Evolutionary conservation across 352 stramenopile genomes (phyloP).

Genomic region (Nothophytophthora sp.): DNA sequence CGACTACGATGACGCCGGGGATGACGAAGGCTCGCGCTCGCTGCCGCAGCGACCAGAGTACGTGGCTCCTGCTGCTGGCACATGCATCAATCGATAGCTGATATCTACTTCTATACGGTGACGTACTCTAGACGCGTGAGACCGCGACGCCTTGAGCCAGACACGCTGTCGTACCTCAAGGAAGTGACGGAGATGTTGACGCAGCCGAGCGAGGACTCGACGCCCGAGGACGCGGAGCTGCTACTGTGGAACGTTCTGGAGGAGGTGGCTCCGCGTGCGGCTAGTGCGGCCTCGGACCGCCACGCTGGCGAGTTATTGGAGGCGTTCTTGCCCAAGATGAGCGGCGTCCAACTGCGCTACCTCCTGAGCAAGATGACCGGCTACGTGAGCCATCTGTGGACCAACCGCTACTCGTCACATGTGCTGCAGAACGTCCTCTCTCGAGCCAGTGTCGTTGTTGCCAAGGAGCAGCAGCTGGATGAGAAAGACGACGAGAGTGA

Average conservation of each 20-base stretch:
- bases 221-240: constrained; percentile 55
- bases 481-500: constrained; percentile 35
- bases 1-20: constrained; percentile 14
- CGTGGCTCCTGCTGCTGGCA: too few species aligned
- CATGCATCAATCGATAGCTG: neutral
- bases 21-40: constrained; percentile 2
- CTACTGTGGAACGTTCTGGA: constrained; percentile 85
- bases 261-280: constrained; percentile 70
- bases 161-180: constrained; percentile 83
- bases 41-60: constrained; percentile 31
- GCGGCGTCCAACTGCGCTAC: constrained; percentile 65
- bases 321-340: constrained; percentile 74
- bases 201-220: constrained; percentile 48
- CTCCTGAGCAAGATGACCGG: constrained; percentile 80
- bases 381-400: constrained; percentile 85
- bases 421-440: constrained; percentile 79
- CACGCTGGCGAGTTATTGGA: constrained; percentile 75
- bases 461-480: constrained; percentile 24
- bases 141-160: constrained; percentile 70
- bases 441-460: constrained; percentile 53
- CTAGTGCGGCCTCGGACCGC: constrained; percentile 74
- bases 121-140: constrained; percentile 51
- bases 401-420: constrained; percentile 87
- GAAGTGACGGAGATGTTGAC: constrained; percentile 81
- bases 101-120: neutral